Conservation (phyloP, 805 yeast species). For the Candida methanosorbosa region DNA sequence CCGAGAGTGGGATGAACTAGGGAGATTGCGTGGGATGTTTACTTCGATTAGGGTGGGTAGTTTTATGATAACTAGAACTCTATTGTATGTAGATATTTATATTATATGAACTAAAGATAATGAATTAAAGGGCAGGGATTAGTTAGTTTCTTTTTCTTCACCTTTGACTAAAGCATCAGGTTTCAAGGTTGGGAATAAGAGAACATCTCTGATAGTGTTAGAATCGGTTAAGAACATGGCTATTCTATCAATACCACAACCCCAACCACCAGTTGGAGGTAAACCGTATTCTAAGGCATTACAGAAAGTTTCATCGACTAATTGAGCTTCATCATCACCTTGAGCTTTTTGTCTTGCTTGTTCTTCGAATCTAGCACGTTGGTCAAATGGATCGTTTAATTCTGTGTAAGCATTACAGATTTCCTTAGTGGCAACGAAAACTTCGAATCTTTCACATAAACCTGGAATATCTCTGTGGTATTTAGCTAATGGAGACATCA, state of each 20-base stretch:
- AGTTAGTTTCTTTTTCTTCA: conserved; percentile 21
- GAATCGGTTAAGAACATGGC: conserved; percentile 98
- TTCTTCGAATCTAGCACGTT: conserved; percentile 95
- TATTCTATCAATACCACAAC: conserved; percentile 96
- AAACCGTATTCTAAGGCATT: conserved; percentile 96
- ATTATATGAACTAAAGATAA: too few relatives aligned
- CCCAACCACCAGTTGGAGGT: conserved; percentile 99
- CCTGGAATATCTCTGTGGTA: conserved; percentile 90
- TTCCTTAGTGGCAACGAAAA: conserved; percentile 97
- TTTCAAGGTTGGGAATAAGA: conserved; percentile 97
- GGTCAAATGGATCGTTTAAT: conserved; percentile 98
- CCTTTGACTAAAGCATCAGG: conserved; percentile 57
- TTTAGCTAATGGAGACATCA: conserved; percentile 99
- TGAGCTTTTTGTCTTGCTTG: conserved; percentile 98
- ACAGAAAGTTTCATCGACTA: conserved; percentile 94
- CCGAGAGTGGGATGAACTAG: too few relatives aligned
- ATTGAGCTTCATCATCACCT: conserved; percentile 98
- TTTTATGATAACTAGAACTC: too few relatives aligned
- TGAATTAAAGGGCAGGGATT: too few relatives aligned
- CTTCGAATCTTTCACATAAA: conserved; percentile 96
- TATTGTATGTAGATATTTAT: too few relatives aligned
- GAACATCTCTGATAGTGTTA: conserved; percentile 94
- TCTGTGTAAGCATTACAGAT: conserved; percentile 98
- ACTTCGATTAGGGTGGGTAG: too few relatives aligned
- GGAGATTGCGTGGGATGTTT: too few relatives aligned